These are phyloP conservation scores for Arachis stenosperma DNA, from an alignment of 306 rosid species.

Conservation along the genomic window DNA sequence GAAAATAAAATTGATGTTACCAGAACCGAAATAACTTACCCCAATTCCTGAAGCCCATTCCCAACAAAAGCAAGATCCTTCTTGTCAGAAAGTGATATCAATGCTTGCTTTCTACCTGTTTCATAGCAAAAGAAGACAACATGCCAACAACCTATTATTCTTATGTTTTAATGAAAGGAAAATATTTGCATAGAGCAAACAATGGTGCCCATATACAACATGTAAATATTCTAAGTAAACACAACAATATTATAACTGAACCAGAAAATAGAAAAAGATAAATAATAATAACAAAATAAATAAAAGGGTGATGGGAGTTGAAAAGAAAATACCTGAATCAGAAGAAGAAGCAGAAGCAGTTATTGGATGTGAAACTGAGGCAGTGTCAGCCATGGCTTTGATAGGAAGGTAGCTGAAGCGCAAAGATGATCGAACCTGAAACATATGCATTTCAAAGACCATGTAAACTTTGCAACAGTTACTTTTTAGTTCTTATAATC, in stretches of 20 bases:
- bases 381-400: slow-evolving; percentile 68
- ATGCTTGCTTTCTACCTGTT: slow-evolving; percentile 76
- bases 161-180: background rate
- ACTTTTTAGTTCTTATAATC: no score
- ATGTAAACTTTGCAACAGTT: no score
- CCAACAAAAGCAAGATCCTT: slow-evolving; percentile 80
- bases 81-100: slow-evolving; percentile 91
- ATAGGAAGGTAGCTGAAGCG: slow-evolving; percentile 44
- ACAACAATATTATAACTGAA: background rate
- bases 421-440: slow-evolving; percentile 40
- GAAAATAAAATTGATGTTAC: background rate
- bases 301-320: background rate
- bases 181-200: background rate
- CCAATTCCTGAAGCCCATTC: slow-evolving; percentile 76
- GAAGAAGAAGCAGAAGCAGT: slow-evolving; percentile 40
- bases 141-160: slow-evolving; percentile 5
- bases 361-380: slow-evolving; percentile 39
- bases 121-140: slow-evolving; percentile 22
- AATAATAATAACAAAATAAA: background rate
- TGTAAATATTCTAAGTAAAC: background rate
- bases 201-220: background rate
- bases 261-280: background rate
- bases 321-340: slow-evolving; percentile 47
- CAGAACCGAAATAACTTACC: slow-evolving; percentile 51
- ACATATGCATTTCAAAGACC: slow-evolving; percentile 35